phyloP scores from a whole-genome alignment of 2,329 filamentous ascomycete species.

The Curvularia verruculosa region DNA sequence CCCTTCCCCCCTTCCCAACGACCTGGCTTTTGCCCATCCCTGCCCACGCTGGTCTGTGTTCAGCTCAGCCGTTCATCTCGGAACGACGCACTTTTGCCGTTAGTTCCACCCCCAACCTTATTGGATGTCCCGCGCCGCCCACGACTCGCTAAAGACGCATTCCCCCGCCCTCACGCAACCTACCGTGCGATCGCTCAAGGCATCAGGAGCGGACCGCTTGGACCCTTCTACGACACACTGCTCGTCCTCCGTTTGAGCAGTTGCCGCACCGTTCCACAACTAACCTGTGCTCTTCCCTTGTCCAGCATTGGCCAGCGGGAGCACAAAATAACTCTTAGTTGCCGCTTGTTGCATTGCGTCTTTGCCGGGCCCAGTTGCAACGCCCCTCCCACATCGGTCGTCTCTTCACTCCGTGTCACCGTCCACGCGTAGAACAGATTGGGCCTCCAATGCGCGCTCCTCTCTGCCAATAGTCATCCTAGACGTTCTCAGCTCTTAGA shows the following conservation, averaged over 20 bases:
- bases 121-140: conserved; percentile 38
- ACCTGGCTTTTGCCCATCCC: conserved; percentile 17
- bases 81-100: conserved; percentile 33
- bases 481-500: conserved; percentile 19
- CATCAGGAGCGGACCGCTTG: conserved; percentile 34
- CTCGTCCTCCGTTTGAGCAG: conserved; percentile 15
- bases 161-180: conserved; percentile 43
- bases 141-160: conserved; percentile 44
- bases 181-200: conserved; percentile 40
- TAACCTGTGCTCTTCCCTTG: conserved; percentile 11
- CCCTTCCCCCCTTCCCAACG: conserved; percentile 15
- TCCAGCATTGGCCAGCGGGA: conserved; percentile 14
- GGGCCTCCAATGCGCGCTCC: conserved; percentile 36
- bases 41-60: conserved; percentile 23
- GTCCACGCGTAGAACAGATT: conserved; percentile 11
- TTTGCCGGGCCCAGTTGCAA: conserved; percentile 10
- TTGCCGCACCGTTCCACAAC: conserved; percentile 17
- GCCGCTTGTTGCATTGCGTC: conserved; percentile 16
- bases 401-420: conserved; percentile 12
- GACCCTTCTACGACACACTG: conserved; percentile 28
- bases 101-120: conserved; percentile 31
- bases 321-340: conserved; percentile 15
- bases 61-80: conserved; percentile 28
- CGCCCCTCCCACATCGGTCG: not conserved
- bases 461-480: conserved; percentile 26